Base-by-base conservation (phyloP, 345 rosid genomes). In the Turritis glabra region DNA sequence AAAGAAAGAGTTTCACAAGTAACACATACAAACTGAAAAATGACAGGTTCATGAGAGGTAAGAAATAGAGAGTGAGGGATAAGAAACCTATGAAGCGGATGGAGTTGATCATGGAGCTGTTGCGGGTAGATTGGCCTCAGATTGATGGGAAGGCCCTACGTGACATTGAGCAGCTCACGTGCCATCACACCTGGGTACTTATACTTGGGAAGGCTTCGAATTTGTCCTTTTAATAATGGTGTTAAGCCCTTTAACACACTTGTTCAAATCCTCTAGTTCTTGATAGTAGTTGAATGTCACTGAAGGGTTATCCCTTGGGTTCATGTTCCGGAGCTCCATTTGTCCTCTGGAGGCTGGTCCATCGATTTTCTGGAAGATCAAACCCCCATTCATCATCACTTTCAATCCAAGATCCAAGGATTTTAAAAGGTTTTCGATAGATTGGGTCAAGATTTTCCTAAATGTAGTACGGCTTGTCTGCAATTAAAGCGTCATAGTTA, bases 231-330 rank as follows among this genome's bases (percentile, higher is more conserved):
- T 55, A 1, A 81, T 77, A 27, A 83, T 51, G 5, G 81, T 87
- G 15, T 21, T 50, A 80, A 88, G 79, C 26, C 91, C 93, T 19
- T 71, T 23, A 35, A 83, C 88, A 67, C 89, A 87, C 27, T 57
- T 50, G 5, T 27, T n/a, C 29, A 85, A 41, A 46, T 90, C 93
- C 54, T 90, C 84, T 7, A 86, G 86, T 25, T 87, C 84, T 46
- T 77, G 72, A 76, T 85, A 88, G 79, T 88, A 90, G 75, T 88
- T 85, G 50, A 88, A 90, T 21, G 38, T 85, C 17, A 90, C 89
- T 1, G 68, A 80, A 0, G 93, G 93, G 40, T 80, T 88, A n/a
- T 88, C 87, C 3, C 75, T 17, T 8, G 78, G 77, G 54, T 83
- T 76, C 3, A 44, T 75, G 53, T 41, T 84, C 30, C 37, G 61